Conservation (phyloP, 345 rosid genomes). For the Citrus cavaleriei region DNA sequence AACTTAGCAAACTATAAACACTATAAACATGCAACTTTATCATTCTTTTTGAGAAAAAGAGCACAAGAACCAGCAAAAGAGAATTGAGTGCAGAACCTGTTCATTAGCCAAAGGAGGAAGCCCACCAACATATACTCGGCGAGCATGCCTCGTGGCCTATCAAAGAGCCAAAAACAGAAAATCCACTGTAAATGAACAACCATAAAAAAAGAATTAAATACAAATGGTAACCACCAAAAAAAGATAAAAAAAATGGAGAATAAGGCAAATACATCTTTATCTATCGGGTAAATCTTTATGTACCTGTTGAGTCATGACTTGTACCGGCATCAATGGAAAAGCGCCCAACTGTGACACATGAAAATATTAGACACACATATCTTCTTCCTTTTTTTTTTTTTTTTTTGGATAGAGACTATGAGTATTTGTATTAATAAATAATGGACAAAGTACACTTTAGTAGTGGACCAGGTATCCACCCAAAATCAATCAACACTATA, state of each 20-base stretch:
- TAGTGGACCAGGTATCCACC: too few relatives aligned
- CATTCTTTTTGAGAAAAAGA: background rate
- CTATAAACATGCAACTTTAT: background rate
- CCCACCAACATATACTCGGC: constrained; percentile 45
- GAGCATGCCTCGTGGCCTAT: constrained; percentile 47
- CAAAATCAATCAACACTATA: too few relatives aligned
- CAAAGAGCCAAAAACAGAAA: constrained; percentile 1
- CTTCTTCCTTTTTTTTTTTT: too few relatives aligned
- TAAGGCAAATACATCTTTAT: background rate
- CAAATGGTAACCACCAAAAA: background rate
- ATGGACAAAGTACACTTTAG: too few relatives aligned
- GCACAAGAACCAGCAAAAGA: background rate
- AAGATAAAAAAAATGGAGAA: background rate
- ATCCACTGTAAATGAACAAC: background rate
- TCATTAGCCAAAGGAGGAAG: constrained; percentile 43
- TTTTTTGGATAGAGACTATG: too few relatives aligned
- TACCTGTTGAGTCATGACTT: constrained; percentile 56
- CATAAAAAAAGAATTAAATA: background rate
- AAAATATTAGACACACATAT: background rate
- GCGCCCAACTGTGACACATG: constrained; percentile 26
- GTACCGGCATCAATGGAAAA: constrained; percentile 39
- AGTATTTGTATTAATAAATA: too few relatives aligned
- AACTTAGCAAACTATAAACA: background rate
- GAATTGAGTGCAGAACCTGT: constrained; percentile 28
- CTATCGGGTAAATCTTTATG: background rate